Evolutionary conservation across 352 stramenopile genomes (phyloP).

Genomic region (Hyphochytrium catenoides): DNA sequence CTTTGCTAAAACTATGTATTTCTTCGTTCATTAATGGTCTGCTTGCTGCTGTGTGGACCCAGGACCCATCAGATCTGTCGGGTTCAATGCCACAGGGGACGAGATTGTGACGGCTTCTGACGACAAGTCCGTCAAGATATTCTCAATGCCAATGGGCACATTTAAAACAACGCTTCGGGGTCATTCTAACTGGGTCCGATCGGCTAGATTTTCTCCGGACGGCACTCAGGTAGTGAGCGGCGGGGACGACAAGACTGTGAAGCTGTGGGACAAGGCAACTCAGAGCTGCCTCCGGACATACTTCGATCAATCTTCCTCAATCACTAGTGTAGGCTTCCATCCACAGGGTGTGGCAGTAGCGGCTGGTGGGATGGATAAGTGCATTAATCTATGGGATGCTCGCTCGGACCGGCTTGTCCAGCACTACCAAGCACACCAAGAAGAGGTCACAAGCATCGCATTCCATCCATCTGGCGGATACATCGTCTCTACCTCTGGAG

Average conservation of each 20-base stretch:
- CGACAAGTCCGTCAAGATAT: conserved; percentile 78
- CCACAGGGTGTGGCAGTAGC: conserved; percentile 30
- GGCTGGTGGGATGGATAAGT: conserved; percentile 35
- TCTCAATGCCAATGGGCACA: conserved; percentile 37
- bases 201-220: conserved; percentile 47
- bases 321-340: conserved; percentile 62
- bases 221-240: conserved; percentile 24
- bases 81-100: conserved; percentile 42
- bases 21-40: no score
- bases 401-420: conserved; percentile 52
- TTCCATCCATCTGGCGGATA: conserved; percentile 76
- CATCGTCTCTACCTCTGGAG: conserved; percentile 58
- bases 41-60: no score
- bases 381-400: conserved; percentile 59
- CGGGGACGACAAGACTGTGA: conserved; percentile 73
- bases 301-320: conserved; percentile 51
- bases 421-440: conserved; percentile 70
- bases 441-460: conserved; percentile 34
- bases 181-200: conserved; percentile 77
- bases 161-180: conserved; percentile 64
- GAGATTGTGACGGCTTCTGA: conserved; percentile 67
- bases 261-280: conserved; percentile 66
- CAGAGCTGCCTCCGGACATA: conserved; percentile 48
- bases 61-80: conserved; percentile 36
- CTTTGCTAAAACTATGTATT: no score